Evolutionary conservation across 805 yeast genomes (phyloP), one percentile per base, ranked within the genome.

Genomic region (Cyberlindnera amylophila): DNA sequence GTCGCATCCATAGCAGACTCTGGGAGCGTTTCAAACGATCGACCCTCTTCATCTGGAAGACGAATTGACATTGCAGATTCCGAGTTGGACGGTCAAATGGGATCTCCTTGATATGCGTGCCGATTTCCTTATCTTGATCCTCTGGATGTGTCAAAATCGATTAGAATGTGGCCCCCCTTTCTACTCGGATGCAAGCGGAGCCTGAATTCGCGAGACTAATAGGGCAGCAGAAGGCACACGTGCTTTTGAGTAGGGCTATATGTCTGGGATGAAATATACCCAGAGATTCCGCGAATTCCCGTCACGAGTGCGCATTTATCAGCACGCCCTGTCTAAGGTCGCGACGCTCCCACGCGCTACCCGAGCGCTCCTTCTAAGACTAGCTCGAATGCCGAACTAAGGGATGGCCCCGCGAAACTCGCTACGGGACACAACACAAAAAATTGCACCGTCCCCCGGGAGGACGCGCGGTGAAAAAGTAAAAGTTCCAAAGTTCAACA

Each of bases 381-480:
- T 21, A 6, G 6, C 24, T 21, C 24, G 24, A 6, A 21, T n/a
- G 24, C 24, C 24, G 17, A 26, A 16, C 12, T 12, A 33, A 13
- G 16, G 32, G 32, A 4, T 10, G 15, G 18, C n/a, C 18, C n/a
- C 17, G 21, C 24, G 29, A 34, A 24, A 28, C 24, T 34, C 27
- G 54, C 45, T 48, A 41, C 13, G 50, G 47, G 49, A 33, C 57
- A 51, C 55, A 51, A 31, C 3, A 28, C 32, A 28, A 33, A 40
- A 51, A 45, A 35, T 36, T 44, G 45, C 45, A 33, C 43, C 5
- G 47, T 39, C 47, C 32, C 42, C 28, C 2, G 33, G 29, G 9
- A 36, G 23, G 38, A 43, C 34, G 47, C 47, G 41, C 49, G 39
- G 47, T 47, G 51, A 55, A 55, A 55, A 55, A 53, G 44, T 44